Evolutionary conservation across 495 filamentous ascomycete genomes (phyloP).

Genomic region (Xylaria venustula): DNA sequence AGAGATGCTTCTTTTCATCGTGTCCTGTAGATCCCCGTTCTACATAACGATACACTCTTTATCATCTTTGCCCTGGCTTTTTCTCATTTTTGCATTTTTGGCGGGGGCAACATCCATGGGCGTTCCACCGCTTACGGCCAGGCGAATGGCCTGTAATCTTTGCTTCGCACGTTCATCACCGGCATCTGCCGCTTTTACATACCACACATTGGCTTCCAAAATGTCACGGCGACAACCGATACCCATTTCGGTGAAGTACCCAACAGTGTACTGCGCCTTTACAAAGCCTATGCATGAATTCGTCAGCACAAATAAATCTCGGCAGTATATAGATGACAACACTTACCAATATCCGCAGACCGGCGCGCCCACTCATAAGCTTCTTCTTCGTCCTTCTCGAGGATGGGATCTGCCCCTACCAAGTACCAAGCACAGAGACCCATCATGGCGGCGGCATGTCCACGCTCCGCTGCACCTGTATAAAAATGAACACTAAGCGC

Average conservation of each 20-base stretch:
- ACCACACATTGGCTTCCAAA: constrained; percentile 96
- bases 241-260: constrained; percentile 98
- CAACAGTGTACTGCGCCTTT: constrained; percentile 93
- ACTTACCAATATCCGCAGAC: constrained; percentile 80
- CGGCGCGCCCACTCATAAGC: constrained; percentile 93
- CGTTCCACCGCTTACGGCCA: constrained; percentile 73
- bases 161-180: constrained; percentile 88
- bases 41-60: constrained; percentile 63
- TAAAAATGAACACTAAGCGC: constrained; percentile 97
- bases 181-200: constrained; percentile 90
- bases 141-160: constrained; percentile 79
- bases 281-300: constrained; percentile 60
- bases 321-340: not conserved
- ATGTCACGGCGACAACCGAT: constrained; percentile 92
- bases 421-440: constrained; percentile 98
- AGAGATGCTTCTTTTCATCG: not conserved
- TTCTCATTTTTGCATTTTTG: constrained; percentile 51
- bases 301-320: constrained; percentile 11
- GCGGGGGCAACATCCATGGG: constrained; percentile 52
- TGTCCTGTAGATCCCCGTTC: not conserved
- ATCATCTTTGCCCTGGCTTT: constrained; percentile 46
- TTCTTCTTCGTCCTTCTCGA: constrained; percentile 93
- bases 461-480: constrained; percentile 81
- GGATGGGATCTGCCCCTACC: constrained; percentile 86
- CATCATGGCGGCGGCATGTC: constrained; percentile 94